These are phyloP conservation scores for Plantago ovata DNA, from an alignment of 257 asterid species.

Conservation along the genomic window DNA sequence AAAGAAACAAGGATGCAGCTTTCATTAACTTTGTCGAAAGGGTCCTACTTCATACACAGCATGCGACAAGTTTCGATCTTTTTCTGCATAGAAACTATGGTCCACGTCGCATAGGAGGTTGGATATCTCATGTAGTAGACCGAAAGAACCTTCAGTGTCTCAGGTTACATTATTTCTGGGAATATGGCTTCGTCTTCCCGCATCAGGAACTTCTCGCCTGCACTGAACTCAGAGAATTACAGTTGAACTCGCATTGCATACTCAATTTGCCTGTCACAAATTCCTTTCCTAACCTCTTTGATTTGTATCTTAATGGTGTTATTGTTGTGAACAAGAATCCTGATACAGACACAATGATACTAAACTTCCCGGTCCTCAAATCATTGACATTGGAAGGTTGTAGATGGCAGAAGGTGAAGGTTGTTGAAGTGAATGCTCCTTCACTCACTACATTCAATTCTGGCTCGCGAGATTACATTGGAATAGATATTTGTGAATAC, in stretches of 20 bases:
- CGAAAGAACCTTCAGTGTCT: not conserved
- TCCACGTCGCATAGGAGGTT: not conserved
- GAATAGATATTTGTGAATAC: not conserved
- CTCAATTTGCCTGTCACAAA: not conserved
- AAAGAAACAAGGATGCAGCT: not conserved
- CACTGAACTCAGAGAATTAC: not conserved
- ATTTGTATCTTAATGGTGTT: not conserved
- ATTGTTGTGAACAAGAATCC: too few relatives aligned
- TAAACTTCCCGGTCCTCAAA: too few relatives aligned
- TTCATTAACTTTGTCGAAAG: not conserved
- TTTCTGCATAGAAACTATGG: too few relatives aligned
- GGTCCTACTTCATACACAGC: not conserved
- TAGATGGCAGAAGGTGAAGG: too few relatives aligned
- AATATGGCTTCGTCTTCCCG: not conserved
- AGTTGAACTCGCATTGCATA: not conserved
- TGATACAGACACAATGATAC: too few relatives aligned
- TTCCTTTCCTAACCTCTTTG: not conserved
- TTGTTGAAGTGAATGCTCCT: too few relatives aligned
- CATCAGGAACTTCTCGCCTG: not conserved
- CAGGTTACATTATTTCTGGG: not conserved
- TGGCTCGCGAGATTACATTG: not conserved
- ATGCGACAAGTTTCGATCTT: too few relatives aligned
- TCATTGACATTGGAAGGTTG: too few relatives aligned
- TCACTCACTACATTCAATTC: too few relatives aligned
- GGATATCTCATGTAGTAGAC: not conserved